Conservation (phyloP, 1,284 basidiomycete genomes). For the Acaromyces ingoldii region DNA sequence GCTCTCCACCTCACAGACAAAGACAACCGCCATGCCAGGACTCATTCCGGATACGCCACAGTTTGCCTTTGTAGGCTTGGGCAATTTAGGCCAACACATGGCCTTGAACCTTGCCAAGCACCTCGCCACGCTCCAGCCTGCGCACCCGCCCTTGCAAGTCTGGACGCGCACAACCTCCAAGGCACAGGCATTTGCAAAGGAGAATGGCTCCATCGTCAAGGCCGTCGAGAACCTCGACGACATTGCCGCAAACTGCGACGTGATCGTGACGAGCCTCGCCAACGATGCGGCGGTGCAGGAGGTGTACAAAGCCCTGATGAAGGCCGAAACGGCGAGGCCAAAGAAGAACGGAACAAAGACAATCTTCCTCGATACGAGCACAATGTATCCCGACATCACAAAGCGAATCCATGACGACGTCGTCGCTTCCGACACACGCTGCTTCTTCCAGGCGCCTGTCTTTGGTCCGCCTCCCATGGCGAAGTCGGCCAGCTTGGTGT, state of each 20-base stretch:
- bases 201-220: slow-evolving; percentile 56
- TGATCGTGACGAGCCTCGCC: slow-evolving; percentile 72
- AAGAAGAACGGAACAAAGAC: slow-evolving; percentile 45
- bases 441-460: slow-evolving; percentile 60
- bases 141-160: slow-evolving; percentile 51
- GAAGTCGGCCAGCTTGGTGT: slow-evolving; percentile 65
- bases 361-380: slow-evolving; percentile 28
- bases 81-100: slow-evolving; percentile 66
- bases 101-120: slow-evolving; percentile 67
- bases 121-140: slow-evolving; percentile 34
- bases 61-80: slow-evolving; percentile 35
- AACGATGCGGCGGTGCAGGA: slow-evolving; percentile 68
- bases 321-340: slow-evolving; percentile 44
- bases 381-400: slow-evolving; percentile 29
- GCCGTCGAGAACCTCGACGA: slow-evolving; percentile 61
- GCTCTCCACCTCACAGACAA: too few relatives aligned
- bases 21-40: too few relatives aligned
- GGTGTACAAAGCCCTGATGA: slow-evolving; percentile 65
- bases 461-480: slow-evolving; percentile 62
- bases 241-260: slow-evolving; percentile 65
- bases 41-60: too few relatives aligned
- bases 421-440: background rate
- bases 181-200: slow-evolving; percentile 58
- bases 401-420: background rate
- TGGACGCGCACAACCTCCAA: slow-evolving; percentile 67